Conservation (phyloP, 1,284 basidiomycete species). For the Entoloma clypeatum region DNA sequence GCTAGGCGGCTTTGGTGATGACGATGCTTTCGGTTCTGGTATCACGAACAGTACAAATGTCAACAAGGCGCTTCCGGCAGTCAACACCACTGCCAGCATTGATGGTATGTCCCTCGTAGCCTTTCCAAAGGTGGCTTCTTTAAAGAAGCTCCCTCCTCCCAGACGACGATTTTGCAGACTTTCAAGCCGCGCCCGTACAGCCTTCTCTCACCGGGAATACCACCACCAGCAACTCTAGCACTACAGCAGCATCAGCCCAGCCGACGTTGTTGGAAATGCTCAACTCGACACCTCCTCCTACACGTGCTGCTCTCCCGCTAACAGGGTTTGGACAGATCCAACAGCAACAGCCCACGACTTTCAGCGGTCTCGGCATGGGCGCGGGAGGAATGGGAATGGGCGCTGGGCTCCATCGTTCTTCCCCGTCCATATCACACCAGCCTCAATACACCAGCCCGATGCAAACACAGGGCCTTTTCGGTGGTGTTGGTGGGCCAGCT, state of each 20-base stretch:
- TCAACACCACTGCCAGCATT: slow-evolving; percentile 32
- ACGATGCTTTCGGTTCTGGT: slow-evolving; percentile 43
- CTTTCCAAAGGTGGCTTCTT: not conserved
- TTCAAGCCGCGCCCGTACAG: slow-evolving; percentile 72
- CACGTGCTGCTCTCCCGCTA: slow-evolving; percentile 18
- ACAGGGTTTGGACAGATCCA: slow-evolving; percentile 24
- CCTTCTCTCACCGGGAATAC: slow-evolving; percentile 26
- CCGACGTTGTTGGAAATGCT: slow-evolving; percentile 54
- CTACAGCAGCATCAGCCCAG: slow-evolving; percentile 31
- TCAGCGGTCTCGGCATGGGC: slow-evolving; percentile 22
- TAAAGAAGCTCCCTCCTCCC: slow-evolving; percentile 1
- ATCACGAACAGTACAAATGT: slow-evolving; percentile 21
- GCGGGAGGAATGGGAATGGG: slow-evolving; percentile 22
- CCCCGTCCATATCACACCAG: slow-evolving; percentile 30
- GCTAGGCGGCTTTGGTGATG: slow-evolving; percentile 72
- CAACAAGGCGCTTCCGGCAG: slow-evolving; percentile 58
- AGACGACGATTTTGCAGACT: slow-evolving; percentile 92
- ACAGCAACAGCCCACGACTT: slow-evolving; percentile 27
- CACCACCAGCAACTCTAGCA: slow-evolving; percentile 24
- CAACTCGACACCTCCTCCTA: slow-evolving; percentile 30
- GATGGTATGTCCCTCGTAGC: slow-evolving; percentile 40
- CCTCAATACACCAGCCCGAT: slow-evolving; percentile 26
- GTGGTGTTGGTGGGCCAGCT: slow-evolving; percentile 21
- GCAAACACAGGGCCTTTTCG: slow-evolving; percentile 27
- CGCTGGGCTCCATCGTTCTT: slow-evolving; percentile 29